Percentiles rank a stretch among this genome's conserved stretches.
Conservation (phyloP, 2,329 filamentous ascomycete genomes). For the Cordyceps fumosorosea region DNA sequence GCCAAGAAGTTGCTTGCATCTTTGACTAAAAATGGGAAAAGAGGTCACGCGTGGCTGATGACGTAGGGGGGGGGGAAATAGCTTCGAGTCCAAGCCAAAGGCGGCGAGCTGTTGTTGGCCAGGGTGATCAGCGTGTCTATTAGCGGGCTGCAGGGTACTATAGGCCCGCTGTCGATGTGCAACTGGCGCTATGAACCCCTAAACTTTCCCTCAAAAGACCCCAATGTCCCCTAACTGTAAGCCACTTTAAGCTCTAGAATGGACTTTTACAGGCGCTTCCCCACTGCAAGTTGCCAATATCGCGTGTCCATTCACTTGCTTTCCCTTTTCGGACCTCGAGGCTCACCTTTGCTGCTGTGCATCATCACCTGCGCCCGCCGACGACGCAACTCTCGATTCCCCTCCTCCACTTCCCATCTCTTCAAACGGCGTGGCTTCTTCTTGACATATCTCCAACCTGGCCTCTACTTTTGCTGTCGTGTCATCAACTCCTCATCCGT, state of each 20-base stretch:
- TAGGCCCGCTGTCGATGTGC: no score
- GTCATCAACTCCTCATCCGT: not conserved
- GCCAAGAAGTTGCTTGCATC: not conserved
- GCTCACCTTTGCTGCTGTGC: not conserved
- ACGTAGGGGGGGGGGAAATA: slow-evolving; percentile 7
- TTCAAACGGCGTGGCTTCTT: not conserved
- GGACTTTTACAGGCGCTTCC: not conserved
- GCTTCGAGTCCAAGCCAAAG: not conserved
- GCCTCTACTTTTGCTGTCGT: not conserved
- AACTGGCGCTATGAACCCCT: not conserved
- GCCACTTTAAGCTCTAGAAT: not conserved
- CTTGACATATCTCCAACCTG: not conserved
- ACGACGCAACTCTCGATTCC: not conserved
- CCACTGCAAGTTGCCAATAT: not conserved
- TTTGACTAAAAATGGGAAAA: not conserved
- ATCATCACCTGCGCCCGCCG: not conserved
- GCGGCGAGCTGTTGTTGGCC: not conserved
- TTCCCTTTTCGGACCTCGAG: slow-evolving; percentile 6
- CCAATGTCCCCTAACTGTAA: not conserved
- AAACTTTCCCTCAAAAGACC: not conserved
- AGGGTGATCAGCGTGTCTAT: not conserved
- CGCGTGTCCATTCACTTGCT: not conserved
- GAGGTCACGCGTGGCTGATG: slow-evolving; percentile 10
- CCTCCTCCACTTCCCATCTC: slow-evolving; percentile 5
- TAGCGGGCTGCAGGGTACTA: no score